A percentile compares a stretch with the other conserved stretches of the same genome.
These are phyloP conservation scores for Arthrobotrys pseudoclavata DNA, from an alignment of 2,329 filamentous ascomycete genomes.

Conservation along the genomic window DNA sequence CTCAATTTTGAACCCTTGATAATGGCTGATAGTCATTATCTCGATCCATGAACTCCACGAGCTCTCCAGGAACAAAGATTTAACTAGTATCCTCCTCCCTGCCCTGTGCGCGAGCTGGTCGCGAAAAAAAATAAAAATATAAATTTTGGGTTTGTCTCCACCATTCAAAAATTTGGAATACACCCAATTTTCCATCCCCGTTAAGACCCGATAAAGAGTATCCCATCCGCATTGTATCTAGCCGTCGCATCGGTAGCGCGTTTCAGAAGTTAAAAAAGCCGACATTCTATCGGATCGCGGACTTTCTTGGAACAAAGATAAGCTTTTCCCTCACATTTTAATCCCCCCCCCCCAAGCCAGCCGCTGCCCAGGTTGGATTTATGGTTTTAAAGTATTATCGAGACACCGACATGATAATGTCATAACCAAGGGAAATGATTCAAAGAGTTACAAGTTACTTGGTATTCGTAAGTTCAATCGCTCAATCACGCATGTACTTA, in stretches of 20 bases:
- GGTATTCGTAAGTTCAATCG: slow-evolving; percentile 14
- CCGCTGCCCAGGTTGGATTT: background rate
- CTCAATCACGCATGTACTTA: slow-evolving; percentile 14
- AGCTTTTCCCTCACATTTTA: slow-evolving; percentile 6
- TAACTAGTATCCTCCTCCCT: slow-evolving; percentile 1
- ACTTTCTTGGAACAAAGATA: slow-evolving; percentile 9
- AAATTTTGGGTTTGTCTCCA: background rate
- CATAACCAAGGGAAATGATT: background rate
- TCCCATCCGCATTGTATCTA: background rate
- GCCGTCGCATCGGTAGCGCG: background rate
- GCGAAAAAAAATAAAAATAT: too few relatives aligned
- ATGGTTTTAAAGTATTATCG: background rate
- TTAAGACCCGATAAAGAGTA: background rate
- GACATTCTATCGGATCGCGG: background rate
- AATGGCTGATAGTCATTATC: background rate
- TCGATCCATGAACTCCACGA: slow-evolving; percentile 3
- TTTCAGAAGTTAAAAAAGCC: background rate
- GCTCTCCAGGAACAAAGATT: slow-evolving; percentile 3
- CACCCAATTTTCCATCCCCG: slow-evolving; percentile 7
- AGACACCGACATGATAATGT: slow-evolving; percentile 8
- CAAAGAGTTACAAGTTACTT: background rate
- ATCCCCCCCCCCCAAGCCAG: too few relatives aligned
- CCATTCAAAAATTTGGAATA: background rate
- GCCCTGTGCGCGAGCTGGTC: slow-evolving; percentile 15
- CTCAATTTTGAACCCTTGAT: background rate